These are phyloP conservation scores for Cytospora leucostoma DNA, from an alignment of 2,329 filamentous ascomycete species.

Conservation along the genomic window DNA sequence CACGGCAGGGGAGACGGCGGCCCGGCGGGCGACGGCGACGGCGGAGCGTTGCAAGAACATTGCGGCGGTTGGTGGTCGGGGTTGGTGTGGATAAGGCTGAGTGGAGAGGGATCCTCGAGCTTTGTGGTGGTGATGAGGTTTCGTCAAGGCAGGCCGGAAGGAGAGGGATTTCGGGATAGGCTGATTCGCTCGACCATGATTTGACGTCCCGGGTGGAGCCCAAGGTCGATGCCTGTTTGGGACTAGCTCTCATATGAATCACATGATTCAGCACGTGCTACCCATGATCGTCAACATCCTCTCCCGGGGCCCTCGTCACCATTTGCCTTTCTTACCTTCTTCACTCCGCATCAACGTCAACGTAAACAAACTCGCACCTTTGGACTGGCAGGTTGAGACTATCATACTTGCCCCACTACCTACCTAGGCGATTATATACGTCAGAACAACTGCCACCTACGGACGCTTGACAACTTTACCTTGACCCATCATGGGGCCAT, in stretches of 20 bases:
- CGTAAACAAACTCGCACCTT: background rate
- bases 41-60: slow-evolving; percentile 69
- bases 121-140: slow-evolving; percentile 29
- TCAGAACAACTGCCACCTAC: no score
- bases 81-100: slow-evolving; percentile 16
- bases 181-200: slow-evolving; percentile 24
- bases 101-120: slow-evolving; percentile 30
- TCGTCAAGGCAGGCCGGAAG: slow-evolving; percentile 23
- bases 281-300: background rate
- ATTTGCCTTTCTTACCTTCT: background rate
- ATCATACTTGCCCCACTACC: no score
- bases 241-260: background rate
- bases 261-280: background rate
- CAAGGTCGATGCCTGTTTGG: background rate
- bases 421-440: no score
- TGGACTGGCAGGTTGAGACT: no score
- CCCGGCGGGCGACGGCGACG: slow-evolving; percentile 62
- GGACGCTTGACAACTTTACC: no score
- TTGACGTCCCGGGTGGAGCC: slow-evolving; percentile 13
- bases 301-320: background rate
- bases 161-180: slow-evolving; percentile 27
- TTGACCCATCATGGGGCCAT: no score
- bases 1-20: slow-evolving; percentile 53
- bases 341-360: no score
- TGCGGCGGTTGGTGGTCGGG: slow-evolving; percentile 37